A percentile compares a stretch with the other conserved stretches of the same genome.
Conservation (phyloP, 352 stramenopile species). For the Phytophthora pseudosyringae region DNA sequence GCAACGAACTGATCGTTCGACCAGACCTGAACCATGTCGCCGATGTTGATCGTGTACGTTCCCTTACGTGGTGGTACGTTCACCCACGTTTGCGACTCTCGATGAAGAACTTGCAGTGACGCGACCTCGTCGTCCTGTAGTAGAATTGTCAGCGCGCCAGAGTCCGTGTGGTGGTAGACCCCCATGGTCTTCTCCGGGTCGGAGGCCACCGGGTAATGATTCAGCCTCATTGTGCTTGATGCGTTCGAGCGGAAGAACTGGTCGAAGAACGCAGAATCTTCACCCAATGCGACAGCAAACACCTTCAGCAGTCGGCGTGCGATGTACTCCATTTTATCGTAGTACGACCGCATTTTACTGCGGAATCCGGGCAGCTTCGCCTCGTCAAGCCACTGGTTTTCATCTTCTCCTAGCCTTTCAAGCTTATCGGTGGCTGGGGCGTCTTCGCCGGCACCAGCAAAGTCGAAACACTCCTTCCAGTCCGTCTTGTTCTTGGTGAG, state of each 20-base stretch:
- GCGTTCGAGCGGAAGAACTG: slow-evolving; percentile 73
- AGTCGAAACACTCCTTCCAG: slow-evolving; percentile 93
- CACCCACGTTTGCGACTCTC: slow-evolving; percentile 42
- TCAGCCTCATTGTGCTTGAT: slow-evolving; percentile 91
- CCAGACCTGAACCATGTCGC: slow-evolving; percentile 62
- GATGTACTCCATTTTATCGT: slow-evolving; percentile 58
- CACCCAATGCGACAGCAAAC: slow-evolving; percentile 55
- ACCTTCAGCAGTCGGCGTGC: slow-evolving; percentile 58
- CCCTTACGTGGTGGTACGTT: slow-evolving; percentile 46
- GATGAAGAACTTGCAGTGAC: slow-evolving; percentile 55
- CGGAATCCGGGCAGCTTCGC: slow-evolving; percentile 60
- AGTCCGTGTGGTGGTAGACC: slow-evolving; percentile 67
- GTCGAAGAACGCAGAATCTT: slow-evolving; percentile 56
- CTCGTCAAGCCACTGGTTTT: slow-evolving; percentile 84
- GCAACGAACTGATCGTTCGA: slow-evolving; percentile 61
- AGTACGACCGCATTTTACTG: slow-evolving; percentile 44
- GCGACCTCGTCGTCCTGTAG: slow-evolving; percentile 65
- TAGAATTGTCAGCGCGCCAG: slow-evolving; percentile 60
- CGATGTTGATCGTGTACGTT: slow-evolving; percentile 70
- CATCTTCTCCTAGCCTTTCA: slow-evolving; percentile 84
- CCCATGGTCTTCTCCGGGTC: slow-evolving; percentile 53
- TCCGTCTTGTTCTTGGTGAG: slow-evolving; percentile 94
- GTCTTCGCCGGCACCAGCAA: slow-evolving; percentile 39
- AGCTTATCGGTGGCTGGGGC: slow-evolving; percentile 45
- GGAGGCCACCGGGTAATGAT: slow-evolving; percentile 86